Evolutionary conservation across 2,329 filamentous ascomycete species (phyloP).

Genomic region (Pseudocercospora fijiensis): DNA sequence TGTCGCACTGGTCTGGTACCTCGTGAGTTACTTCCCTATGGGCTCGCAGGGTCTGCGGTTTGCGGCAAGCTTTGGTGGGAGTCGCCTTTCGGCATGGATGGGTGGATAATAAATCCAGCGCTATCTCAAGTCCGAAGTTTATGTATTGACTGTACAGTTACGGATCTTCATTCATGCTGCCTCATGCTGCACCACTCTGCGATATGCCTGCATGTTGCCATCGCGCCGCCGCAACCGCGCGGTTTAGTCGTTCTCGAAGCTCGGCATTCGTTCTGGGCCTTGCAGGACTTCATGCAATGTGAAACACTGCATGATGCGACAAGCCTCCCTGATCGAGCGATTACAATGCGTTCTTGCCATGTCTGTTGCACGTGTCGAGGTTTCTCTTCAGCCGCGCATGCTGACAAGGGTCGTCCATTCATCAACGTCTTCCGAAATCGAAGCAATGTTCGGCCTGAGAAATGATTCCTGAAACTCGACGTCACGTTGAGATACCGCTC

Average conservation of each 20-base stretch:
- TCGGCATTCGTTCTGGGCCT: conserved; percentile 6
- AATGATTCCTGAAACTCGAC: background rate
- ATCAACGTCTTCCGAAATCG: background rate
- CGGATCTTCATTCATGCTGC: background rate
- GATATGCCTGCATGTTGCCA: background rate
- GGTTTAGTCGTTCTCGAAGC: background rate
- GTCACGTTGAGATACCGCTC: conserved; percentile 3
- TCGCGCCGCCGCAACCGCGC: background rate
- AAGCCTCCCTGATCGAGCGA: conserved; percentile 4
- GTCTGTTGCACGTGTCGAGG: background rate
- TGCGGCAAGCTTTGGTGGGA: conserved; percentile 80
- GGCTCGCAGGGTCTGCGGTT: conserved; percentile 83
- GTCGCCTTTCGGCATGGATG: conserved; percentile 85
- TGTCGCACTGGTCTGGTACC: conserved; percentile 82
- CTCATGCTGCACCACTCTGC: background rate
- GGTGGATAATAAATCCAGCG: conserved; percentile 55
- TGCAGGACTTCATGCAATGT: conserved; percentile 8
- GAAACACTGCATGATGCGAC: conserved; percentile 11
- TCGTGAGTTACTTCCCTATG: conserved; percentile 98
- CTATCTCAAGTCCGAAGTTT: conserved; percentile 9
- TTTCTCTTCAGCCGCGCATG: conserved; percentile 4
- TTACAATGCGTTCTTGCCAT: conserved; percentile 9
- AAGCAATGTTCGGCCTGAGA: background rate
- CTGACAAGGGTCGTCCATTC: background rate
- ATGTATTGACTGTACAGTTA: conserved; percentile 4